Evolutionary conservation across 805 yeast species (phyloP), one percentile per base, ranked within the genome.

Genomic region (Wickerhamiella sergipiensis): DNA sequence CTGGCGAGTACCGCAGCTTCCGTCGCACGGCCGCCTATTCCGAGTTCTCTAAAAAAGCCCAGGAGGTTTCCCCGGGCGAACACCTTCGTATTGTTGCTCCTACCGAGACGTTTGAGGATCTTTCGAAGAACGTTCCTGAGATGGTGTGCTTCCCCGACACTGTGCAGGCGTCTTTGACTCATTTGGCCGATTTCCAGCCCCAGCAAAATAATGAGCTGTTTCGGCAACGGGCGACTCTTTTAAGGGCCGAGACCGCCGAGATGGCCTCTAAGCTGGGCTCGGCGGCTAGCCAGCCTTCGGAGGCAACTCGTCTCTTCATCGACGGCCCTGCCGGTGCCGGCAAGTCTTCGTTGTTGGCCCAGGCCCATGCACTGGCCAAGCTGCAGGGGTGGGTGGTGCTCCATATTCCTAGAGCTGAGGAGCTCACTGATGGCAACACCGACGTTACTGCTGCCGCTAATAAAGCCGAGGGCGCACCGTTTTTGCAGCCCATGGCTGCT

Each of bases 401-500:
- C 45, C 85, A 84, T 47, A 65, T 87, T 17, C 78, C 87, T 26
- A 69, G 78, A 54, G 80, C 87, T 1, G 76, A 72, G 39, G 66
- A 70, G 29, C 71, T 85, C 21, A 70, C 79, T n/a, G 79, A 84
- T 57, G 97, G 96, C 49, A 6, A 18, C 15, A 74, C 71, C 50
- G 94, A 85, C 64, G 85, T 79, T 61, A 71, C 75, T 53, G 19
- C 40, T 36, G 75, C 65, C 55, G 83, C 81, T 64, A 65, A 69
- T 24, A 67, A 67, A 43, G 61, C 75, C 26, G 64, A 67, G 21
- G 57, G 70, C 43, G 43, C 38, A 2, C 83, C 80, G 64, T 83
- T 78, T 47, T 29, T 44, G 31, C 95, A 88, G 67, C 95, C 90
- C 52, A 83, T 83, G 90, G 77, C 72, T 61, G 68, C 83, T 48